Evolutionary conservation across 129 eudicot genomes (phyloP).

Genomic region (Lactuca sativa): DNA sequence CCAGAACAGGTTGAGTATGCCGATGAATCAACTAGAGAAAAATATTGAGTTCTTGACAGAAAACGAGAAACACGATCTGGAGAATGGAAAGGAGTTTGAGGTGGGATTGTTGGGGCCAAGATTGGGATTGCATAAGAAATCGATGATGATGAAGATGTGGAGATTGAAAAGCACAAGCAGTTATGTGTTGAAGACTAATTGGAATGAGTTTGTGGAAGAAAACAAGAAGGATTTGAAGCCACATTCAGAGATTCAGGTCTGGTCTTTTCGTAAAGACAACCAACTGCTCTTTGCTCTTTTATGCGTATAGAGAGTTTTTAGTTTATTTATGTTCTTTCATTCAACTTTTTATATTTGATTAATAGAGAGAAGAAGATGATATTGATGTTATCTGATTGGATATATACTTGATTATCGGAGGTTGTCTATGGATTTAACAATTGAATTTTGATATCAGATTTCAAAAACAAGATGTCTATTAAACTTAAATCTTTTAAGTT

Average conservation of each 20-base stretch:
- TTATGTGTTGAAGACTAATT: constrained; percentile 16
- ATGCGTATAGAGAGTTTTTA: background rate
- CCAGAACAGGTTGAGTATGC: constrained; percentile 13
- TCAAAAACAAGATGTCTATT: too few relatives aligned
- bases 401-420: too few relatives aligned
- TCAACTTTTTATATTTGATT: too few relatives aligned
- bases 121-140: background rate
- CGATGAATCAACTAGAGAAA: constrained; percentile 3
- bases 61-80: background rate
- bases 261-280: background rate
- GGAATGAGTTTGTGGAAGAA: constrained; percentile 5
- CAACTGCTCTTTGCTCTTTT: constrained; percentile 15
- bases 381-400: too few relatives aligned
- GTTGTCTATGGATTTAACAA: too few relatives aligned
- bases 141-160: constrained; percentile 2
- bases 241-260: background rate
- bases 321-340: too few relatives aligned
- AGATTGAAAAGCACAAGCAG: too few relatives aligned
- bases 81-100: background rate
- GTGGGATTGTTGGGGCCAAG: constrained; percentile 9
- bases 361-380: too few relatives aligned
- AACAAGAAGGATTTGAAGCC: background rate
- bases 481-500: too few relatives aligned
- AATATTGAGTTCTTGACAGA: constrained; percentile 7
- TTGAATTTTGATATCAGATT: too few relatives aligned